Evolutionary conservation across 257 asterid species (phyloP).

Genomic region (Ligustrum vulgare): DNA sequence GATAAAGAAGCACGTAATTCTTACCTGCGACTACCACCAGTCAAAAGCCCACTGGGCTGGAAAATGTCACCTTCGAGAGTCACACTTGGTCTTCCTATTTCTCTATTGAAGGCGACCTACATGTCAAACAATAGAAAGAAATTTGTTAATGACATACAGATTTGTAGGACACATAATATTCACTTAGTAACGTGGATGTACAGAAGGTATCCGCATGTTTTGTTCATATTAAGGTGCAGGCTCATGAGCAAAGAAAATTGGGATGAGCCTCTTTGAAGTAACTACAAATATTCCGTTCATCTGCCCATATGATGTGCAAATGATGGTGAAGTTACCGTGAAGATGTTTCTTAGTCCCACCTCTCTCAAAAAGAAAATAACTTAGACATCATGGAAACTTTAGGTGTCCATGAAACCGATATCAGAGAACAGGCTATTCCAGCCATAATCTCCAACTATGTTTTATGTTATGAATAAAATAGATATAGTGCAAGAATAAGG

Average conservation of each 20-base stretch:
- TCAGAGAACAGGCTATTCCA: background rate
- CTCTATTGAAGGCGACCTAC: conserved; percentile 79
- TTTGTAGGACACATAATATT: background rate
- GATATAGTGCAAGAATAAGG: background rate
- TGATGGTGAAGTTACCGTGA: background rate
- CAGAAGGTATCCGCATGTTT: background rate
- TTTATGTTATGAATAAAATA: background rate
- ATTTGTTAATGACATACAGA: background rate
- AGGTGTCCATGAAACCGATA: background rate
- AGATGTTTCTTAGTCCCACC: background rate
- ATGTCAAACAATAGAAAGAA: conserved; percentile 22
- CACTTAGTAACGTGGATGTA: background rate
- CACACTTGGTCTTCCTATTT: conserved; percentile 69
- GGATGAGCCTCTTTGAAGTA: background rate
- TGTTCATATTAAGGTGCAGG: background rate
- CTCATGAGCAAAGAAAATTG: background rate
- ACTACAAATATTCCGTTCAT: background rate
- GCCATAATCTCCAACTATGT: background rate
- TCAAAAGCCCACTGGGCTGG: conserved; percentile 92
- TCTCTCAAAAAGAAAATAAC: too few species aligned
- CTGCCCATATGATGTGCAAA: too few species aligned
- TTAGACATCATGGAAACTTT: background rate
- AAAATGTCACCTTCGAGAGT: conserved; percentile 88
- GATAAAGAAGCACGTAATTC: conserved; percentile 27
- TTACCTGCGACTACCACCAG: conserved; percentile 99